These are phyloP conservation scores for Clonostachys solani DNA, from an alignment of 2,329 filamentous ascomycete species.

Conservation along the genomic window DNA sequence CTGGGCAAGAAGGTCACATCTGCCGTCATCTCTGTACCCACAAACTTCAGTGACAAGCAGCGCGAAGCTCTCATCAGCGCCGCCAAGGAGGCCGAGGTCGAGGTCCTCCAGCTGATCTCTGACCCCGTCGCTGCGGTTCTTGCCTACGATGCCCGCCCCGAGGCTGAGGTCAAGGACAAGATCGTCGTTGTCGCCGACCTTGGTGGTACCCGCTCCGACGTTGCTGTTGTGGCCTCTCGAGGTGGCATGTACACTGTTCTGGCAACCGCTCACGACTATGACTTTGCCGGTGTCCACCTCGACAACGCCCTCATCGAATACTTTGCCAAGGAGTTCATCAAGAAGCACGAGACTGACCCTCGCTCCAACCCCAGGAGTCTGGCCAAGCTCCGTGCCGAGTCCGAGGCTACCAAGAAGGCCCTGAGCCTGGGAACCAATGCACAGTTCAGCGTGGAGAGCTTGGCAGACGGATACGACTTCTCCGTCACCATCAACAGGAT, in stretches of 20 bases:
- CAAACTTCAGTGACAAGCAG: slow-evolving; percentile 87
- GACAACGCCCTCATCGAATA: slow-evolving; percentile 92
- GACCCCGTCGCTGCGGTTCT: slow-evolving; percentile 87
- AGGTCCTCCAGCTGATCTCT: slow-evolving; percentile 87
- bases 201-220: slow-evolving; percentile 88
- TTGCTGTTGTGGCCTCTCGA: slow-evolving; percentile 84
- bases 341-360: slow-evolving; percentile 91
- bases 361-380: slow-evolving; percentile 75
- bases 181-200: slow-evolving; percentile 87
- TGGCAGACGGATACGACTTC: slow-evolving; percentile 88
- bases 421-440: slow-evolving; percentile 85
- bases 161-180: slow-evolving; percentile 76
- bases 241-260: slow-evolving; percentile 96
- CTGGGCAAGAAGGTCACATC: slow-evolving; percentile 90
- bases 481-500: slow-evolving; percentile 87
- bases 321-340: slow-evolving; percentile 98
- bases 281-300: slow-evolving; percentile 79
- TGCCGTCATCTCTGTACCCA: slow-evolving; percentile 91
- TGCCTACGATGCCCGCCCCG: slow-evolving; percentile 84
- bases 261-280: slow-evolving; percentile 92
- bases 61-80: slow-evolving; percentile 74
- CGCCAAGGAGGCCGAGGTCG: slow-evolving; percentile 75
- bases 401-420: slow-evolving; percentile 88
- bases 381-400: slow-evolving; percentile 89
- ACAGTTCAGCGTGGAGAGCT: slow-evolving; percentile 86